These are phyloP conservation scores for Hypoxylon lienhwacheense DNA, from an alignment of 495 filamentous ascomycete species.

Conservation along the genomic window DNA sequence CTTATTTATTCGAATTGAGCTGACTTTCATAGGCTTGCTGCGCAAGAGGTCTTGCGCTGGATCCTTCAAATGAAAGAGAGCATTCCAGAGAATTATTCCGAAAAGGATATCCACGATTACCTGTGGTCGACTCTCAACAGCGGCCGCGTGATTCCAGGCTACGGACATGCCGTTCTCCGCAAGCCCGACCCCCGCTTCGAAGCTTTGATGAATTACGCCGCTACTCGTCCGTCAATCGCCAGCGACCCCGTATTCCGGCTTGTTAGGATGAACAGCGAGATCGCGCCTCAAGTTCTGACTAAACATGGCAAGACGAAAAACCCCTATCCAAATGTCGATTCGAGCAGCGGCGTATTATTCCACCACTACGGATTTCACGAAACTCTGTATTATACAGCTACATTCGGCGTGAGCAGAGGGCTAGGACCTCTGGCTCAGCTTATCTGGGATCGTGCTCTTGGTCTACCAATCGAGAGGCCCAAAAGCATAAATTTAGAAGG, in stretches of 20 bases:
- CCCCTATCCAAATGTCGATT: constrained; percentile 95
- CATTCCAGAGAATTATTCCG: constrained; percentile 77
- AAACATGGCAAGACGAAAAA: constrained; percentile 99
- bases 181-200: constrained; percentile 97
- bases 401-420: constrained; percentile 91
- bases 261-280: constrained; percentile 77
- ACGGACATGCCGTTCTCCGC: constrained; percentile 96
- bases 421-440: constrained; percentile 90
- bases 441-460: constrained; percentile 93
- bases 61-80: constrained; percentile 89
- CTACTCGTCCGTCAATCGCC: constrained; percentile 78
- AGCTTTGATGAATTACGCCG: constrained; percentile 94
- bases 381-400: constrained; percentile 96
- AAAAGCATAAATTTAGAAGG: constrained; percentile 95
- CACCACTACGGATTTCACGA: constrained; percentile 96
- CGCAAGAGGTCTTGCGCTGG: constrained; percentile 96
- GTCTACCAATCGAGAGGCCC: constrained; percentile 94
- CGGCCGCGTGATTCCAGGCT: constrained; percentile 92
- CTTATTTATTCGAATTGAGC: too few species aligned
- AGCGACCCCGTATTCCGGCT: constrained; percentile 89
- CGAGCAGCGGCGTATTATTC: constrained; percentile 88
- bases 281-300: constrained; percentile 81
- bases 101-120: constrained; percentile 78
- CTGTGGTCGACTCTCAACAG: constrained; percentile 92
- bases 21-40: constrained; percentile 63